Evolutionary conservation across 805 yeast species (phyloP).

Genomic region (Wickerhamiella allomyrinae): DNA sequence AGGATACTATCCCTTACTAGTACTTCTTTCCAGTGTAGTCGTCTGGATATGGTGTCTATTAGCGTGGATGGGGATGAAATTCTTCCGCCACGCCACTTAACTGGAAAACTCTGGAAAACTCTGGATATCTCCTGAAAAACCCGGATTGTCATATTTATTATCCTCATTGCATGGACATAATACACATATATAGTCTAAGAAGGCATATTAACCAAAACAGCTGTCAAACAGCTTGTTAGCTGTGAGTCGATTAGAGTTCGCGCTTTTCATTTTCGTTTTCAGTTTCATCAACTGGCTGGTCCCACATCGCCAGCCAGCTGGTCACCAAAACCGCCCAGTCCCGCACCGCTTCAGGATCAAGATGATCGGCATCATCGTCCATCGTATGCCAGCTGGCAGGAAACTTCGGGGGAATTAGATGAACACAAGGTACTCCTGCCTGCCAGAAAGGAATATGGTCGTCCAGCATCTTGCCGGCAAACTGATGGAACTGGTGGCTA

Average conservation of each 20-base stretch:
- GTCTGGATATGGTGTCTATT: slow-evolving; percentile 57
- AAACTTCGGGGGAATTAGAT: slow-evolving; percentile 38
- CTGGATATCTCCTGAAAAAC: too few species aligned
- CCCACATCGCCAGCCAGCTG: slow-evolving; percentile 22
- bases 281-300: neutral
- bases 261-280: neutral
- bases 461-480: slow-evolving; percentile 25
- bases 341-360: slow-evolving; percentile 28
- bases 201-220: neutral
- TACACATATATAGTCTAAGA: too few species aligned
- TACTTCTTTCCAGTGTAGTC: slow-evolving; percentile 25
- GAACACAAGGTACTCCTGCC: slow-evolving; percentile 35
- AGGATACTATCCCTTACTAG: slow-evolving; percentile 27
- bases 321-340: slow-evolving; percentile 35
- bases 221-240: neutral
- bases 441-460: slow-evolving; percentile 41
- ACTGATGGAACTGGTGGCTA: slow-evolving; percentile 7
- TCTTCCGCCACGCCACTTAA: slow-evolving; percentile 54
- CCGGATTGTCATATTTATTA: too few species aligned
- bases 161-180: too few species aligned
- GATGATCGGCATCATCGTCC: slow-evolving; percentile 31
- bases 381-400: slow-evolving; percentile 42
- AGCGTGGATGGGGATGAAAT: slow-evolving; percentile 69
- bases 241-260: neutral
- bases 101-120: too few species aligned